Conservation (phyloP, 2,329 filamentous ascomycete genomes). For the Trichophyton equinum region DNA sequence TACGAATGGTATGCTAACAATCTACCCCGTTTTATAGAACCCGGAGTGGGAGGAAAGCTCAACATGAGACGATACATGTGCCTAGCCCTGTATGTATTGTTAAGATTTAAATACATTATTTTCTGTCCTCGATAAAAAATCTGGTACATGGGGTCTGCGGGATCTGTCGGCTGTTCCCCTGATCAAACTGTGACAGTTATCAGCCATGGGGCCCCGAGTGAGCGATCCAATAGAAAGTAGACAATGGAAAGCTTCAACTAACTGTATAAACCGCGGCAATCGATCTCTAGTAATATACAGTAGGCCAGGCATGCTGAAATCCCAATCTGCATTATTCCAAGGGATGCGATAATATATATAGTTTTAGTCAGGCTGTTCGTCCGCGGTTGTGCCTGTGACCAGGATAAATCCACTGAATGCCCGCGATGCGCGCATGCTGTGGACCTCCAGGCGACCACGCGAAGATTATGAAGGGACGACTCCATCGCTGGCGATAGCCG, state of each 20-base stretch:
- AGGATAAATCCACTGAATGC: neutral
- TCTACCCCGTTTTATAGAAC: slow-evolving; percentile 23
- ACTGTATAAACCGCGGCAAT: too few relatives aligned
- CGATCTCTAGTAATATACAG: too few relatives aligned
- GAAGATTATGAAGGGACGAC: too few relatives aligned
- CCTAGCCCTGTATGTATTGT: neutral
- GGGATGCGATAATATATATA: too few relatives aligned
- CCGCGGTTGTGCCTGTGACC: neutral
- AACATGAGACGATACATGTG: slow-evolving; percentile 7
- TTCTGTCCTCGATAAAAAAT: neutral
- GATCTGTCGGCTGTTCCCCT: neutral
- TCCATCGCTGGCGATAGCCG: too few relatives aligned
- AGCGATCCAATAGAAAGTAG: neutral
- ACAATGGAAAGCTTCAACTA: neutral
- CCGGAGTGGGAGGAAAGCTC: slow-evolving; percentile 33
- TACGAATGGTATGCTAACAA: neutral
- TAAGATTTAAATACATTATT: slow-evolving; percentile 1
- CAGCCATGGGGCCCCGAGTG: neutral
- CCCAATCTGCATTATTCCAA: too few relatives aligned
- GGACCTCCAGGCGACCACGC: too few relatives aligned
- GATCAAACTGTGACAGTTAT: neutral
- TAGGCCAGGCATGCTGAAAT: too few relatives aligned
- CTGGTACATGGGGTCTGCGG: neutral
- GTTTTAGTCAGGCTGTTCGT: neutral
- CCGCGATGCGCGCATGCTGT: too few relatives aligned